A percentile compares a stretch with the other conserved stretches of the same genome.
These are phyloP conservation scores for Phaffia tasmanica DNA, from an alignment of 768 basidiomycete genomes.

Conservation along the genomic window DNA sequence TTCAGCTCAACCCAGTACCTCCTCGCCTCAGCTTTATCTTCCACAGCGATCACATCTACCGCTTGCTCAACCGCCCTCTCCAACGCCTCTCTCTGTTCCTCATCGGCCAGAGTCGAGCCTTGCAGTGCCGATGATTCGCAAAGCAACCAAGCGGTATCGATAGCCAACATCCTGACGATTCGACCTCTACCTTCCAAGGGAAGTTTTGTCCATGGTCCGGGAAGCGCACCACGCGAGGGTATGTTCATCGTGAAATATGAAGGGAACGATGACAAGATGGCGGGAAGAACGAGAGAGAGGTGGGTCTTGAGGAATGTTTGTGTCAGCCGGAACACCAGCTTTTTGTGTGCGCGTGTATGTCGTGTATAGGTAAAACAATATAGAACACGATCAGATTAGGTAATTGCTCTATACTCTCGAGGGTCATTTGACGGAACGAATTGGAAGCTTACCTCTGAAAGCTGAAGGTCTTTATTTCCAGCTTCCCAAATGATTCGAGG, in stretches of 20 bases:
- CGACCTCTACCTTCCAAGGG: conserved; percentile 15
- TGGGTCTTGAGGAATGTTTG: conserved; percentile 5
- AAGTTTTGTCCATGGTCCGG: conserved; percentile 67
- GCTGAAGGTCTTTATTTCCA: conserved; percentile 47
- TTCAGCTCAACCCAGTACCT: no score
- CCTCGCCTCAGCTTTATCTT: no score
- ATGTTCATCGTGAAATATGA: conserved; percentile 75
- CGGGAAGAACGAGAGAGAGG: conserved; percentile 30
- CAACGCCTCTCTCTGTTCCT: no score
- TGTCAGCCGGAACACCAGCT: conserved; percentile 26
- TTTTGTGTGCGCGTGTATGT: no score
- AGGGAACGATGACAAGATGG: conserved; percentile 45
- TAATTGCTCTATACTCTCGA: no score
- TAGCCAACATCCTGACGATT: conserved; percentile 41
- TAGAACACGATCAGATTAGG: not conserved
- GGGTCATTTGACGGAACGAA: not conserved
- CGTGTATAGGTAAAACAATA: conserved; percentile 3
- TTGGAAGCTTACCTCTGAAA: conserved; percentile 50
- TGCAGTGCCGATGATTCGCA: no score
- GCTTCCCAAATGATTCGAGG: conserved; percentile 80
- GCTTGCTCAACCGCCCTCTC: no score
- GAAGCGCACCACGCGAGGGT: conserved; percentile 57
- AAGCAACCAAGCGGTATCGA: conserved; percentile 47
- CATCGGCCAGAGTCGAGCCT: no score
- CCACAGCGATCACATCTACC: no score